Evolutionary conservation across 1,139 yeast genomes (phyloP), one percentile per base, ranked within the genome.

Genomic region (Magnusiomyces sp.): DNA sequence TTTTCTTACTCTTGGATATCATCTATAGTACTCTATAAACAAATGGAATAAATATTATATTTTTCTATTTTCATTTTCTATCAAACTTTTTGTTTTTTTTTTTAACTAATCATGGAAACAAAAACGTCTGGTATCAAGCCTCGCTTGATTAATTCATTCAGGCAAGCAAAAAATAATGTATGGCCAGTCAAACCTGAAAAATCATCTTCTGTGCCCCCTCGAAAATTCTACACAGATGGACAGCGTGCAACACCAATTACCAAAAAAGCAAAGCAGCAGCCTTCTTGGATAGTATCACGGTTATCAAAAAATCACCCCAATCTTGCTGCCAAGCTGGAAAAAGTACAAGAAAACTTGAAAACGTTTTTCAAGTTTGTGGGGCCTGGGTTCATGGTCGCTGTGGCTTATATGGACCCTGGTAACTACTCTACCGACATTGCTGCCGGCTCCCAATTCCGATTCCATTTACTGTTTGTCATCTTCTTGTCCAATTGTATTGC

Each of bases 391-490:
- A 82, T 90, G 92, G 95, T 92, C 31, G 80, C 94, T 20, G 97
- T 92, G 48, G 95, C 97, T 0, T 92, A 90, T 63, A 87, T 92
- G 85, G 98, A 92, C 62, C 97, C 98, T 1, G 98, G 98, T 1
- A 92, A 92, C 68, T 92, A 90, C 68, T 83, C 96, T 33, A 88
- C 97, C 2, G 92, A 95, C 38, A 96, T 92, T 32, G 83, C 96
- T 5, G 95, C 94, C 20, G 96, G 96, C 50, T 89, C 95, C 14
- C 82, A 84, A 46, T 90, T 83, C 67, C 81, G 85, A 64, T 92
- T 87, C 68, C 82, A 85, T 59, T 73, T 92, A 50, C 70, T 92
- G 31, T 92, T 92, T 63, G 81, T 88, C 50, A 79, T 92, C 10
- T 74, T 89, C 49, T 67, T 90, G 31, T 83, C 96, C 20, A 92